Percentiles rank a stretch among this genome's conserved stretches.
Evolutionary conservation across 768 basidiomycete species (phyloP).

Genomic region (Mycena venus): DNA sequence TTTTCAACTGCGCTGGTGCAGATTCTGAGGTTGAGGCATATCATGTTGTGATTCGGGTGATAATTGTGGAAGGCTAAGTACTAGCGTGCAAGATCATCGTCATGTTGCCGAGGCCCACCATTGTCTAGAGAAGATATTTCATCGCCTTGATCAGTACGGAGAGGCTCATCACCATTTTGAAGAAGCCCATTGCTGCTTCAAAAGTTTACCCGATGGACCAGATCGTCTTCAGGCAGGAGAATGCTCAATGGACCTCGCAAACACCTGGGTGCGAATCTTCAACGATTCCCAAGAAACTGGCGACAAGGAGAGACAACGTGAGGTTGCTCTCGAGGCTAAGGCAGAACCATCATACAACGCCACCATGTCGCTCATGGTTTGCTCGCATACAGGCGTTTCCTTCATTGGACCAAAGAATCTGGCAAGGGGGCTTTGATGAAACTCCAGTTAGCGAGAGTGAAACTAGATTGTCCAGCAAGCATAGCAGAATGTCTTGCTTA

Average conservation of each 20-base stretch:
- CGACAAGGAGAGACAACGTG: background rate
- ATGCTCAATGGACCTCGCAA: background rate
- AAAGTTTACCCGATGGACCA: background rate
- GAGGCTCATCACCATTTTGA: background rate
- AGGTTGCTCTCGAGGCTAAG: background rate
- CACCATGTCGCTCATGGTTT: background rate
- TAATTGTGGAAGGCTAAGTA: too few relatives aligned
- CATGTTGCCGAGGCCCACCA: background rate
- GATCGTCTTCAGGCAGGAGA: background rate
- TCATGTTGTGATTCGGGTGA: too few relatives aligned
- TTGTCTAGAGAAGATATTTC: background rate
- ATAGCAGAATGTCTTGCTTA: conserved; percentile 22
- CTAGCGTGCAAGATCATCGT: too few relatives aligned
- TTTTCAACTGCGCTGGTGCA: too few relatives aligned
- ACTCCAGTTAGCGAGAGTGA: background rate
- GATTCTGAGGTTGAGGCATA: too few relatives aligned
- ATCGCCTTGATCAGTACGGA: background rate
- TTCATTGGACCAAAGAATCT: background rate
- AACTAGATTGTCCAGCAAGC: conserved; percentile 3
- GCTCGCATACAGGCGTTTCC: conserved; percentile 3
- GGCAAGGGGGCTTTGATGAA: background rate
- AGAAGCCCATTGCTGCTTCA: background rate
- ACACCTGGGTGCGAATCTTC: background rate
- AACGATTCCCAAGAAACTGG: background rate
- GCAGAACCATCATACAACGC: background rate